Evolutionary conservation across 208 protist species (phyloP).

Genomic region (Leishmania gerbilli): DNA sequence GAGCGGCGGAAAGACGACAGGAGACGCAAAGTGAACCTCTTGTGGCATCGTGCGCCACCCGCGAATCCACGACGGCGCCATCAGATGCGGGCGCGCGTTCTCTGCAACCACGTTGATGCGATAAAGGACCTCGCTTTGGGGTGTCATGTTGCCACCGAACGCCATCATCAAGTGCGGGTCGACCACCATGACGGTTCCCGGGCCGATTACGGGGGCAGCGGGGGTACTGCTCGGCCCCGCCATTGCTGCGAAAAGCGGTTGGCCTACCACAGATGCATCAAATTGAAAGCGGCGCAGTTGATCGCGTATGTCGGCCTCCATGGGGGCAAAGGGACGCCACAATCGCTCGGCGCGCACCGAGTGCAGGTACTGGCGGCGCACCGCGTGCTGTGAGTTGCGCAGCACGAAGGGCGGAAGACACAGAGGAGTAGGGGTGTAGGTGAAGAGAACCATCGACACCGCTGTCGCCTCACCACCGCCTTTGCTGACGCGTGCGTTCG

Average conservation of each 20-base stretch:
- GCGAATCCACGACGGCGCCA: constrained; percentile 76
- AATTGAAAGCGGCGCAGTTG: constrained; percentile 78
- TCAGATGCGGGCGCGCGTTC: constrained; percentile 49
- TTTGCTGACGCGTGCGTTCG: constrained; percentile 45
- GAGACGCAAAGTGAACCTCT: constrained; percentile 75
- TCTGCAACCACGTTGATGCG: constrained; percentile 68
- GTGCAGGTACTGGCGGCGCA: constrained; percentile 69
- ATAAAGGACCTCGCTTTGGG: constrained; percentile 58
- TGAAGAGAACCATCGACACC: constrained; percentile 81
- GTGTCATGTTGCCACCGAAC: constrained; percentile 70
- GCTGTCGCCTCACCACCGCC: constrained; percentile 23
- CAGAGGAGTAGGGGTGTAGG: constrained; percentile 48
- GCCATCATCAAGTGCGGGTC: constrained; percentile 86
- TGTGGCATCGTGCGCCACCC: constrained; percentile 74
- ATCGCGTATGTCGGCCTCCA: constrained; percentile 72
- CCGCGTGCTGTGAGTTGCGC: constrained; percentile 64
- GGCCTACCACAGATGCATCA: constrained; percentile 49
- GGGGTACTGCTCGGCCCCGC: not conserved
- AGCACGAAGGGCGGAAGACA: constrained; percentile 67
- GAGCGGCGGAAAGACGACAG: constrained; percentile 77
- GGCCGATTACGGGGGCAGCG: constrained; percentile 25
- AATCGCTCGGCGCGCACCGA: constrained; percentile 45
- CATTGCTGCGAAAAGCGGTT: constrained; percentile 16
- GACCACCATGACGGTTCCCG: constrained; percentile 72
- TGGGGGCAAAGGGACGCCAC: constrained; percentile 54